Evolutionary conservation across 106 monocot species (phyloP), one percentile per base, ranked within the genome.

Genomic region (Dendrobium catenatum): DNA sequence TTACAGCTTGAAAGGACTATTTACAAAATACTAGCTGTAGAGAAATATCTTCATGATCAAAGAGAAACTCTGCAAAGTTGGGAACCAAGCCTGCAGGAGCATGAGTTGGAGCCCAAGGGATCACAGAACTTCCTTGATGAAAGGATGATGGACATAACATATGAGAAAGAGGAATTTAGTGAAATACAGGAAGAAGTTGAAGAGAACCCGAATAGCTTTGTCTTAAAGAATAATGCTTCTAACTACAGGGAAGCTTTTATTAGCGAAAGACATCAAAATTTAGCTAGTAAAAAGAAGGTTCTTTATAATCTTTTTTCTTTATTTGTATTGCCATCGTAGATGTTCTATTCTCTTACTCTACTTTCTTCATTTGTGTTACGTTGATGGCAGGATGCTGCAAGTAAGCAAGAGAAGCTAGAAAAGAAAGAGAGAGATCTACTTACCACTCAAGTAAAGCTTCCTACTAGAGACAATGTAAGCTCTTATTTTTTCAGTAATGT

Each of bases 231-330:
- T 68, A 29, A 68, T 68, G 22, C 29, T 24, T 68, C 68, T 68
- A 68, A 6, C 22, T 31, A 9, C 22, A 68, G 24, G 68, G 27
- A 17, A 29, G 68, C 11, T 68, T 5, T 5, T 68, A 68, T 6
- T 31, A 20, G 64, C 18, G 18, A 20, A 5, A 68, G 9, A 68
- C 24, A 24, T 6, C 68, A 18, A 58, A 58, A 16, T 58, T 58
- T 29, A 70, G 70, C 70, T 70, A 70, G 33, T 70, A 70, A 70
- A 70, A 8, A 40, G 1, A 37, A 74, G 74, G 74, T 74, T 74
- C 40, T 2, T 42, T 16, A 43, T 9, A 19, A 17, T 74, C 19
- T 20, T 42, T 20, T 73, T 19, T 7, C 16, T 8, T 43, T 20
- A 51, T 51, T 48, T 48, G 48, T 18, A 19, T 73, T 41, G 16